Percentiles rank a stretch among this genome's conserved stretches.
These are phyloP conservation scores for Amoeboaphelidium occidentale DNA, from an alignment of 371 early-diverging fungal species.

Conservation along the genomic window DNA sequence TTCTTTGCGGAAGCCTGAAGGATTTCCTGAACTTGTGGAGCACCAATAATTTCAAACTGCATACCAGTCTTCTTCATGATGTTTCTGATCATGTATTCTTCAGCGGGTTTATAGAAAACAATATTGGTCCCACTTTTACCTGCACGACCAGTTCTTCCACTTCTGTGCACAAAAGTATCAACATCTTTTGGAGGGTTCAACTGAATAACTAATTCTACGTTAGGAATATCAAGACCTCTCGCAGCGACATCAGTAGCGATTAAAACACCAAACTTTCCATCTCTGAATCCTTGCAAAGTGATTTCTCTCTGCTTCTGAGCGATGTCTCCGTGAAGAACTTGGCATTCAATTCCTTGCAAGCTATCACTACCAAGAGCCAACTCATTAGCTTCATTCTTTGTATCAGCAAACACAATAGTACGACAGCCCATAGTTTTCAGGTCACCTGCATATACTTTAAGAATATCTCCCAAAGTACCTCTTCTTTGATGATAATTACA, in stretches of 20 bases:
- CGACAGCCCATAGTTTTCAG: conserved; percentile 43
- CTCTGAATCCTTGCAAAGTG: conserved; percentile 63
- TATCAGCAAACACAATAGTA: conserved; percentile 77
- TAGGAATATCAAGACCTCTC: conserved; percentile 92
- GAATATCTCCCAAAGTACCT: conserved; percentile 56
- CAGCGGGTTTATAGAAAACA: conserved; percentile 64
- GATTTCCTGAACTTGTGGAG: conserved; percentile 71
- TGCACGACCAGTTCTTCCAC: conserved; percentile 94
- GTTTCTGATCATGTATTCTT: conserved; percentile 41
- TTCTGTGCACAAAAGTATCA: conserved; percentile 72
- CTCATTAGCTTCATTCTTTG: conserved; percentile 71
- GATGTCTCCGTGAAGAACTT: conserved; percentile 85
- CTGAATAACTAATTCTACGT: conserved; percentile 91
- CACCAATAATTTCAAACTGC: conserved; percentile 43
- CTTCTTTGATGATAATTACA: conserved; percentile 46
- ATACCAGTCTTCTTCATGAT: conserved; percentile 42
- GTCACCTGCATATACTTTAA: conserved; percentile 42
- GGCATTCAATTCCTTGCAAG: conserved; percentile 25
- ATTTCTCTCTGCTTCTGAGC: conserved; percentile 64
- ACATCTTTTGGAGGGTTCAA: conserved; percentile 80
- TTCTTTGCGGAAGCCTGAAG: conserved; percentile 34
- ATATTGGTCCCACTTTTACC: conserved; percentile 73
- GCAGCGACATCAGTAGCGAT: conserved; percentile 78
- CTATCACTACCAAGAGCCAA: conserved; percentile 22
- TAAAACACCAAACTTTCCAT: conserved; percentile 19